phyloP scores from a whole-genome alignment of 495 filamentous ascomycete species.

The Penicillium angulare region DNA sequence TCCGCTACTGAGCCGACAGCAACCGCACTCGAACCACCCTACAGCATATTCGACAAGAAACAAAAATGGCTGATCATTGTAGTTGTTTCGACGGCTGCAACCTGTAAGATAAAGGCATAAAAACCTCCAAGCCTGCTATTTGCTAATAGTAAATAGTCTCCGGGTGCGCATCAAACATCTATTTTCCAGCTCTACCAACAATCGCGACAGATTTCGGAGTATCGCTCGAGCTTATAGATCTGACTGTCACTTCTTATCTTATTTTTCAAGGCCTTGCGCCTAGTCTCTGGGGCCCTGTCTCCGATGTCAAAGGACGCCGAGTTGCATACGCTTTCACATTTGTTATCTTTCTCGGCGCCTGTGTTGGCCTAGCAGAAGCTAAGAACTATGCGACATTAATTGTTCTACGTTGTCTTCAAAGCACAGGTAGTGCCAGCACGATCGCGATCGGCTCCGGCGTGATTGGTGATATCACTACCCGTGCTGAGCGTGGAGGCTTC shows the following conservation, averaged over 20 bases:
- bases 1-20: neutral
- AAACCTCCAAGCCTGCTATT: neutral
- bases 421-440: slow-evolving; percentile 50
- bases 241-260: slow-evolving; percentile 53
- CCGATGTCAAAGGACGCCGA: slow-evolving; percentile 49
- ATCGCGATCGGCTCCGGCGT: slow-evolving; percentile 57
- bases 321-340: slow-evolving; percentile 46
- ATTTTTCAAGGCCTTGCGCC: slow-evolving; percentile 53
- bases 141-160: slow-evolving; percentile 35
- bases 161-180: slow-evolving; percentile 54
- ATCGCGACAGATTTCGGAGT: slow-evolving; percentile 43
- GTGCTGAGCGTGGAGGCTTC: slow-evolving; percentile 51
- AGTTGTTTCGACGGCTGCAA: slow-evolving; percentile 48
- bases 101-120: slow-evolving; percentile 29
- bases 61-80: slow-evolving; percentile 48
- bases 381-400: slow-evolving; percentile 47
- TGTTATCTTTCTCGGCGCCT: slow-evolving; percentile 45
- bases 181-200: slow-evolving; percentile 49
- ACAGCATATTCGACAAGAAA: slow-evolving; percentile 28
- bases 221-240: slow-evolving; percentile 43
- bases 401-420: slow-evolving; percentile 49
- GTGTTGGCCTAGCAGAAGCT: slow-evolving; percentile 46
- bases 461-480: slow-evolving; percentile 54
- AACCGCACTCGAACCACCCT: slow-evolving; percentile 2
- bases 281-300: slow-evolving; percentile 49